Evolutionary conservation across 495 filamentous ascomycete species (phyloP).

Genomic region (Hyphodiscus hymeniophilus): DNA sequence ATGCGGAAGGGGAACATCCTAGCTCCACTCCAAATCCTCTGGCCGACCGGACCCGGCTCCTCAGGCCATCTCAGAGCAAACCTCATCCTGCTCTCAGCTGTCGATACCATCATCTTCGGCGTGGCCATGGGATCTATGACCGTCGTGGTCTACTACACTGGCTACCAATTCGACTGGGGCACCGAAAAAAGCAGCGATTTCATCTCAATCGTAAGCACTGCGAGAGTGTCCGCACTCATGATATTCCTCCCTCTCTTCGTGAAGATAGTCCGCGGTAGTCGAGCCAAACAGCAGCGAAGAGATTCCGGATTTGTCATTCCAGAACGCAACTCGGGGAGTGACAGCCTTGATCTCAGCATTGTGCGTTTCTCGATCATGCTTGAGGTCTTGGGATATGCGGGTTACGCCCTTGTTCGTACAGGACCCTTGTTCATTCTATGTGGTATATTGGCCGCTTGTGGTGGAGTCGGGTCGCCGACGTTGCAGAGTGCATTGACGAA

Average conservation of each 20-base stretch:
- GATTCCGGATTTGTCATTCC: constrained; percentile 23
- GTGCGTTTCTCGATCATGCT: constrained; percentile 71
- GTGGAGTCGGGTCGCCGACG: constrained; percentile 77
- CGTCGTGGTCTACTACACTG: constrained; percentile 71
- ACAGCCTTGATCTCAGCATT: constrained; percentile 66
- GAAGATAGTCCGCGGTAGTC: constrained; percentile 52
- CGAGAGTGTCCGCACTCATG: constrained; percentile 66
- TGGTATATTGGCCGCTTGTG: constrained; percentile 64
- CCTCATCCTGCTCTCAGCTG: constrained; percentile 65
- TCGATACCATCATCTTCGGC: constrained; percentile 73
- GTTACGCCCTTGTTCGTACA: constrained; percentile 56
- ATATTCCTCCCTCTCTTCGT: constrained; percentile 65
- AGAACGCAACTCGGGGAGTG: constrained; percentile 59
- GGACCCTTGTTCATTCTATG: constrained; percentile 51
- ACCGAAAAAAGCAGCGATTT: constrained; percentile 70
- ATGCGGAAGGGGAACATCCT: constrained; percentile 46
- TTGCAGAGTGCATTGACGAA: constrained; percentile 80
- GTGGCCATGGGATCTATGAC: constrained; percentile 73
- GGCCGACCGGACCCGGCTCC: constrained; percentile 55
- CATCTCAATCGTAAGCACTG: constrained; percentile 64
- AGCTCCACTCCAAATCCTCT: constrained; percentile 68
- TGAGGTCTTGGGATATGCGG: constrained; percentile 67
- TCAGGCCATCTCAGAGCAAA: constrained; percentile 59
- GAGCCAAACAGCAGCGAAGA: constrained; percentile 27
- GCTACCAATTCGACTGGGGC: constrained; percentile 72